phyloP scores from a whole-genome alignment of 2,329 filamentous ascomycete species.

The Aspergillus phoenicis region DNA sequence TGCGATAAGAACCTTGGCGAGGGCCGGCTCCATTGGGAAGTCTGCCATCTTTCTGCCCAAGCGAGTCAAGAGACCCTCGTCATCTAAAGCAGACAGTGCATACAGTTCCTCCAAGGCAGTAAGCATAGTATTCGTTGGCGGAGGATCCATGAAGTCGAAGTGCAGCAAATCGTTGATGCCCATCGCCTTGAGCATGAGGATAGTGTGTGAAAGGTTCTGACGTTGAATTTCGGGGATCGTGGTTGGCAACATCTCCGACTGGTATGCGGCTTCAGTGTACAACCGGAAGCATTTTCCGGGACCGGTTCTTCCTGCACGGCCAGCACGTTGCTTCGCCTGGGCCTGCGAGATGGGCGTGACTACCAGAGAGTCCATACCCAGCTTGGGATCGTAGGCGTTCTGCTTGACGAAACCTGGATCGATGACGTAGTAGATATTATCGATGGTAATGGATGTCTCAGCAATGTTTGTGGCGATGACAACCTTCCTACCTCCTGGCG shows the following conservation, averaged over 20 bases:
- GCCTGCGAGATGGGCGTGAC: slow-evolving; percentile 97
- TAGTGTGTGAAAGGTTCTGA: slow-evolving; percentile 88
- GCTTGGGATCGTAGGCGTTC: slow-evolving; percentile 93
- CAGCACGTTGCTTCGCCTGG: slow-evolving; percentile 90
- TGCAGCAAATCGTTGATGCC: slow-evolving; percentile 96
- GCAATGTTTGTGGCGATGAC: slow-evolving; percentile 98
- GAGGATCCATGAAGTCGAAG: slow-evolving; percentile 99
- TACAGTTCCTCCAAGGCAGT: slow-evolving; percentile 95
- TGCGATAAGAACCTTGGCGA: slow-evolving; percentile 87
- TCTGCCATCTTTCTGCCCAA: slow-evolving; percentile 97
- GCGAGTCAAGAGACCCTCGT: slow-evolving; percentile 90
- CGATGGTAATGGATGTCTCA: slow-evolving; percentile 96
- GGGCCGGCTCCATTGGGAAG: slow-evolving; percentile 93
- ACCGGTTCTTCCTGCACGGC: slow-evolving; percentile 88
- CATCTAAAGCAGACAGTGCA: slow-evolving; percentile 84
- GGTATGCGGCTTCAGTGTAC: slow-evolving; percentile 93
- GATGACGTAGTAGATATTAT: slow-evolving; percentile 95
- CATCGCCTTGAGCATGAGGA: slow-evolving; percentile 98
- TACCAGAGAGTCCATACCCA: slow-evolving; percentile 95
- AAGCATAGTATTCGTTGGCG: slow-evolving; percentile 96
- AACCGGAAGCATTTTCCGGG: slow-evolving; percentile 95
- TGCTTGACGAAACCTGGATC: slow-evolving; percentile 98
- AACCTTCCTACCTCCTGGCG: slow-evolving; percentile 82
- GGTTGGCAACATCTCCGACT: slow-evolving; percentile 95
- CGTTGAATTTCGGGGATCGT: slow-evolving; percentile 96